Evolutionary conservation across 352 stramenopile genomes (phyloP), one percentile per base, ranked within the genome.

Genomic region (Pythium dissotocum): DNA sequence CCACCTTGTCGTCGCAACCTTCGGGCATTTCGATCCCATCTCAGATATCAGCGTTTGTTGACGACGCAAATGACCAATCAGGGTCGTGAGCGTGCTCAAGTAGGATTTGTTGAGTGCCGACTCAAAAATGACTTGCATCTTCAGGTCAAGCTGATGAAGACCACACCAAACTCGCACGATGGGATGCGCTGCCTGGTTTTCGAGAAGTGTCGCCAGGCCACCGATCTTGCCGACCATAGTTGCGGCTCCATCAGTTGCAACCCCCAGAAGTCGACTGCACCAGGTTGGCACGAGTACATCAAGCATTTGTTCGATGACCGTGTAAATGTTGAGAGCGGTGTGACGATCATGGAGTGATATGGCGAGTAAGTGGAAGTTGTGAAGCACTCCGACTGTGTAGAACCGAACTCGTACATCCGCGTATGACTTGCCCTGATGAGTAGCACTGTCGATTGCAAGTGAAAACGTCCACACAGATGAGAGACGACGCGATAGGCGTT

Each of bases 141-240:
- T 53, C 16, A 69, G 58, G 30, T 71, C 67, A 5, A 78, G 61
- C 53, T 76, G 73, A 24, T 75, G 63, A 1, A 75, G 16, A 3
- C 59, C 67, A 36, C 67, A 71, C 63, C 69, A 71, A 4, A 71
- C 60, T 40, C 64, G 36, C 30, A 32, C 46, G 7, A 70, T 18
- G 2, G 21, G 2, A 18, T 53, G 4, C 12, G 32, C 7, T 2
- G 57, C 36, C 14, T 63, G 21, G 1, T 8, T 18, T n/a, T 63
- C 57, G 7, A 63, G n/a, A 12, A 44, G 18, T n/a, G 57, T 54
- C 14, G 21, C 36, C 2, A 63, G 4, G 7, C 57, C 57, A 21
- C n/a, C 35, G 33, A 24, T 12, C 24, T 14, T 26, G 14, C 57
- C 57, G 6, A 51, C 8, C 57, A 63, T 54, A 28, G 36, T 63